A percentile compares a stretch with the other conserved stretches of the same genome.
These are phyloP conservation scores for Ziziphus jujuba DNA, from an alignment of 306 rosid species.

Conservation along the genomic window DNA sequence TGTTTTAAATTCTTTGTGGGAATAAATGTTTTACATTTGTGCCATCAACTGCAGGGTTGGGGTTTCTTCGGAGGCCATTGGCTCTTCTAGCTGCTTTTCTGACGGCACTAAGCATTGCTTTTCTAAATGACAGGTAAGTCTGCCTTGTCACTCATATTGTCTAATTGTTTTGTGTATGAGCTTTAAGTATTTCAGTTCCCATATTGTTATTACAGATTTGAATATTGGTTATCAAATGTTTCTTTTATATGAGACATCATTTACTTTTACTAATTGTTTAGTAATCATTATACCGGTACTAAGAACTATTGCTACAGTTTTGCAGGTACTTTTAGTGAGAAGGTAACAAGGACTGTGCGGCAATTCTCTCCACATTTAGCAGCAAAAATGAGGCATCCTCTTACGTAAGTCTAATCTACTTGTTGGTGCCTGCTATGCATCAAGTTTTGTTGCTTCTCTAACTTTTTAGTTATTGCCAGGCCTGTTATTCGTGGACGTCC, in stretches of 20 bases:
- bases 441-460: slow-evolving; percentile 18
- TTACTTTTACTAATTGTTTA: background rate
- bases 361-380: slow-evolving; percentile 95
- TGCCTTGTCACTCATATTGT: background rate
- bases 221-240: background rate
- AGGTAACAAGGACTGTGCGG: slow-evolving; percentile 80
- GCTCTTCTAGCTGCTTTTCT: slow-evolving; percentile 79
- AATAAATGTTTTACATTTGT: background rate
- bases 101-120: slow-evolving; percentile 84
- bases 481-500: slow-evolving; percentile 99
- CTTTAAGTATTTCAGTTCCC: background rate
- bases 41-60: slow-evolving; percentile 65
- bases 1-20: background rate
- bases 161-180: background rate
- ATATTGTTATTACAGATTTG: background rate
- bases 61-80: slow-evolving; percentile 83
- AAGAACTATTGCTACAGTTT: slow-evolving; percentile 57
- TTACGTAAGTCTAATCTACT: slow-evolving; percentile 60
- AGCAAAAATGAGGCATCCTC: slow-evolving; percentile 98
- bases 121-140: slow-evolving; percentile 88
- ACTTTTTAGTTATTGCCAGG: slow-evolving; percentile 49
- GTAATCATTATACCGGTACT: background rate
- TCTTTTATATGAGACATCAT: no score
- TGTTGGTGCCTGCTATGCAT: slow-evolving; percentile 12
- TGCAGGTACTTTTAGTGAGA: slow-evolving; percentile 97